A percentile compares a stretch with the other conserved stretches of the same genome.
Conservation (phyloP, 495 filamentous ascomycete genomes). For the Letharia lupina region DNA sequence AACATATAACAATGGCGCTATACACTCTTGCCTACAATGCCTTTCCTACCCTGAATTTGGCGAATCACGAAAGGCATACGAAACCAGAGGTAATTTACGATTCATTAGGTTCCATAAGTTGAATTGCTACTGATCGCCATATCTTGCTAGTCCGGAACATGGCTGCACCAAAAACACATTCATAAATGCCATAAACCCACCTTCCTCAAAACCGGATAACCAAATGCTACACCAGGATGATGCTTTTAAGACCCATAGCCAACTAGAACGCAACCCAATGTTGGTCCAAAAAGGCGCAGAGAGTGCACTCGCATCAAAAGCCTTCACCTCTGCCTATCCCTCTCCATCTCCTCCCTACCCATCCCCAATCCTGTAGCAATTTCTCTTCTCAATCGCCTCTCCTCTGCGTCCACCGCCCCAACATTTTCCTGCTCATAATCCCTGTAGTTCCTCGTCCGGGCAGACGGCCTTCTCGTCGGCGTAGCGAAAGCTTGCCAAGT, state of each 20-base stretch:
- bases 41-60: too few species aligned
- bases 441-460: background rate
- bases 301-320: background rate
- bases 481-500: conserved; percentile 13
- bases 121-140: background rate
- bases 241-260: conserved; percentile 10
- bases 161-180: background rate
- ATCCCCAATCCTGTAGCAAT: conserved; percentile 4
- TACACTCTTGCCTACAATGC: background rate
- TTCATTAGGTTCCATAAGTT: background rate
- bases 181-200: background rate
- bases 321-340: background rate
- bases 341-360: conserved; percentile 13
- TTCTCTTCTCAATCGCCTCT: conserved; percentile 18
- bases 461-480: conserved; percentile 4
- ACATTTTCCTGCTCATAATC: conserved; percentile 19
- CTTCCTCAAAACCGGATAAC: background rate
- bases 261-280: background rate
- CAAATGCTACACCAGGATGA: background rate
- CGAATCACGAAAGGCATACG: background rate
- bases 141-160: background rate
- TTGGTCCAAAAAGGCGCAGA: background rate
- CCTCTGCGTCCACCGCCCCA: conserved; percentile 15
- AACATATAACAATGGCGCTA: background rate
- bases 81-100: background rate